phyloP scores from a whole-genome alignment of 306 rosid species.

The Dalbergia cultrata region DNA sequence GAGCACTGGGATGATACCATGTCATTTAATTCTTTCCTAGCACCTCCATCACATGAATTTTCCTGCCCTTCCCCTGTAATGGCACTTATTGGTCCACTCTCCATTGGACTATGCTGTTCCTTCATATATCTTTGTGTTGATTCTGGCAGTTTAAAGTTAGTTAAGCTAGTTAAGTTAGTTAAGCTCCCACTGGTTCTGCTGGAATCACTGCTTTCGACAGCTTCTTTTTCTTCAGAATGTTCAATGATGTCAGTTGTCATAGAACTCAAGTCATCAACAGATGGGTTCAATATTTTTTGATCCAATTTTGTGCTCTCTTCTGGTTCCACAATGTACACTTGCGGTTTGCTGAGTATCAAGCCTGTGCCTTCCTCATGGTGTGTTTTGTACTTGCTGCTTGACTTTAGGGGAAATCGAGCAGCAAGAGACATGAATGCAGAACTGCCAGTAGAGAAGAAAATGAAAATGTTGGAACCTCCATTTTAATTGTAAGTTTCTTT shows the following conservation, averaged over 20 bases:
- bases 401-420: constrained; percentile 74
- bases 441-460: constrained; percentile 58
- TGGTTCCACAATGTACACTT: constrained; percentile 50
- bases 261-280: constrained; percentile 40
- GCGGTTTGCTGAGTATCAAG: constrained; percentile 47
- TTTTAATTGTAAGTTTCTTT: constrained; percentile 14
- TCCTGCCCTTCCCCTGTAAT: constrained; percentile 45
- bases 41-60: constrained; percentile 46
- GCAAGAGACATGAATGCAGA: constrained; percentile 95
- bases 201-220: constrained; percentile 36
- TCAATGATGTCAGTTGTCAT: constrained; percentile 8
- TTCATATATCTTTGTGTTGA: constrained; percentile 45
- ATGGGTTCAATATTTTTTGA: constrained; percentile 44
- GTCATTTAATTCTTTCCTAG: constrained; percentile 45
- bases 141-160: constrained; percentile 48
- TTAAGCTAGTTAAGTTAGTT: constrained; percentile 53
- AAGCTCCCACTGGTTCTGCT: constrained; percentile 8
- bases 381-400: constrained; percentile 46
- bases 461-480: constrained; percentile 1
- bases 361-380: constrained; percentile 32
- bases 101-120: constrained; percentile 40
- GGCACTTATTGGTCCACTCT: constrained; percentile 39
- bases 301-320: constrained; percentile 41
- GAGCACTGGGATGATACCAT: constrained; percentile 54
- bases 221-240: constrained; percentile 48